Conservation (phyloP, 352 stramenopile genomes). For the Hyaloperonospora brassicae region DNA sequence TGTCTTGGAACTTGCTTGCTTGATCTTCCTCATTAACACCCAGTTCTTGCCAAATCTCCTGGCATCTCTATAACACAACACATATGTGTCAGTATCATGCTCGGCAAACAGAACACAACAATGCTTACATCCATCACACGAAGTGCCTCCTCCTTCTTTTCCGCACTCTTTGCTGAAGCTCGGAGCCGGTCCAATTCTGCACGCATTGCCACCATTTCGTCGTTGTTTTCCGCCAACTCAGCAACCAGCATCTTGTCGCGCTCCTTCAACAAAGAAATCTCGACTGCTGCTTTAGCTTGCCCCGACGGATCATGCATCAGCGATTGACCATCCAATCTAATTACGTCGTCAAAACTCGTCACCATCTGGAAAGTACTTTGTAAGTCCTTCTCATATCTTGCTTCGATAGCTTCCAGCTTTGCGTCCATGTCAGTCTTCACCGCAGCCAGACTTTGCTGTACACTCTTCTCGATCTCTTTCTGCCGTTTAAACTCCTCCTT, state of each 20-base stretch:
- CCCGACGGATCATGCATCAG: constrained; percentile 15
- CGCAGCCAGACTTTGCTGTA: constrained; percentile 8
- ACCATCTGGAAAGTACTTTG: constrained; percentile 31
- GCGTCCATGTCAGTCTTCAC: constrained; percentile 21
- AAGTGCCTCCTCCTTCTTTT: constrained; percentile 59
- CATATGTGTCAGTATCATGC: not conserved
- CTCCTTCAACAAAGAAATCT: constrained; percentile 23
- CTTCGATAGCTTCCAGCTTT: constrained; percentile 21
- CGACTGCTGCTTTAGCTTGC: constrained; percentile 10
- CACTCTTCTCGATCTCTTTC: constrained; percentile 7
- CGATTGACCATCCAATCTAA: constrained; percentile 2
- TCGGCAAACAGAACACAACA: not conserved
- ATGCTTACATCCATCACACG: constrained; percentile 45
- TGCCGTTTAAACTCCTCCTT: constrained; percentile 17
- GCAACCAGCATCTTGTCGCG: constrained; percentile 12
- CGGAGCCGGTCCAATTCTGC: constrained; percentile 28
- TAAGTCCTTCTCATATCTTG: constrained; percentile 33
- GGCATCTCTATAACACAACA: constrained; percentile 34
- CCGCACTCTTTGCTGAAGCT: constrained; percentile 29
- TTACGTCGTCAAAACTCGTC: constrained; percentile 21
- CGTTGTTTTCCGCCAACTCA: constrained; percentile 26
- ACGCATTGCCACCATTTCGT: constrained; percentile 21
- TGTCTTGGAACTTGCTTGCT: constrained; percentile 49
- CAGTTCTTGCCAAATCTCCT: constrained; percentile 62
- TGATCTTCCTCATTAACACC: constrained; percentile 46